Percentiles rank a stretch among this genome's conserved stretches.
These are phyloP conservation scores for Phaeolepiota aurea DNA, from an alignment of 768 basidiomycete species.

Conservation along the genomic window DNA sequence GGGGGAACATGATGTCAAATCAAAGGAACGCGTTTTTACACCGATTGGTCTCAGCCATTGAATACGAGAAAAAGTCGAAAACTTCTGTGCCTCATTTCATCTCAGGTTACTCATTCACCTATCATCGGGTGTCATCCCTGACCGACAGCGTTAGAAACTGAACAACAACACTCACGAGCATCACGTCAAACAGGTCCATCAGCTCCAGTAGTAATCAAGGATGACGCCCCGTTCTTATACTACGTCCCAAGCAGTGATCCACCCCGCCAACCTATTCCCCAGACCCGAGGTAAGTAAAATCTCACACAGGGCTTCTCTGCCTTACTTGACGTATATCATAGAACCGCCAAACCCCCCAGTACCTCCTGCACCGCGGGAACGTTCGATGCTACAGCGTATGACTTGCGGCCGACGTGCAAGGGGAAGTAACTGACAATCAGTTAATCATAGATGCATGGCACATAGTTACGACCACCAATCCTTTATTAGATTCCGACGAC, in stretches of 20 bases:
- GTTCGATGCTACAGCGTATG: constrained; percentile 42
- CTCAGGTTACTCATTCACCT: constrained; percentile 23
- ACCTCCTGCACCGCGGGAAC: constrained; percentile 12
- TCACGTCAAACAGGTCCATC: constrained; percentile 11
- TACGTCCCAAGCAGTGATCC: constrained; percentile 36
- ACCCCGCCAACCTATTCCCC: constrained; percentile 14
- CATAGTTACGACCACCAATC: constrained; percentile 50
- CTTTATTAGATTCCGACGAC: constrained; percentile 66
- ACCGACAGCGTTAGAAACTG: neutral
- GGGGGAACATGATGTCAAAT: constrained; percentile 68
- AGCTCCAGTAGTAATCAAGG: constrained; percentile 31
- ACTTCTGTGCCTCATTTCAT: constrained; percentile 34
- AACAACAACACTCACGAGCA: neutral
- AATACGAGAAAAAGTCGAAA: constrained; percentile 42
- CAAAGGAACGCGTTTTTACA: constrained; percentile 66
- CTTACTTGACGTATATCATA: too few species aligned
- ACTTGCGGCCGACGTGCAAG: neutral
- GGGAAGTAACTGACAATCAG: neutral
- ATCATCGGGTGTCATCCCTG: neutral
- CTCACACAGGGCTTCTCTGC: too few species aligned
- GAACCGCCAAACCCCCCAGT: constrained; percentile 5
- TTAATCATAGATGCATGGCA: constrained; percentile 64
- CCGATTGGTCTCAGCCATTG: constrained; percentile 50
- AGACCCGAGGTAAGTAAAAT: too few species aligned
- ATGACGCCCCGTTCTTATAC: constrained; percentile 39